Base-by-base conservation (phyloP, 345 rosid genomes). In the Tarenaya hassleriana region DNA sequence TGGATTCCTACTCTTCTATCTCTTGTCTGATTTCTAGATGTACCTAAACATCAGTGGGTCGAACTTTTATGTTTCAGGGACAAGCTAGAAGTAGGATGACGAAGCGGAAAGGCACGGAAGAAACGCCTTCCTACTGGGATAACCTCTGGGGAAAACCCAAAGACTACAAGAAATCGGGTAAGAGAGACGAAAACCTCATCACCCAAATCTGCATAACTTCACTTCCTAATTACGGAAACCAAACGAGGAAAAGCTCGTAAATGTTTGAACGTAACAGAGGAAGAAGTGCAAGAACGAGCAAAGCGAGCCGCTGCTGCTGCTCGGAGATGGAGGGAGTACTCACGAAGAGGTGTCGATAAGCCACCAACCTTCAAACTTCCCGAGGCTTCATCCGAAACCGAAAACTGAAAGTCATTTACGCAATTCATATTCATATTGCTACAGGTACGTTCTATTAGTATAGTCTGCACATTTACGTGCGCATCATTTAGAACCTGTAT, bases 311-410 rank as follows among this genome's bases (percentile, higher is more conserved):
- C 98, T 0, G 95, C 88, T 4, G 96, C 96, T 4, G 82, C 98
- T 8, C 69, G 90, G 34, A 77, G 86, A 73, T 91, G 95, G 96
- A 82, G 98, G 66, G 96, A 91, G 69, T 91, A 84, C 61, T 87
- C 98, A 5, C 76, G 96, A 50, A 70, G 69, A 58, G 98, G 96
- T 32, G 96, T 50, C 0, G 96, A 91, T 62, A 81, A 82, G 72
- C 86, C 79, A 20, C 89, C 92, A 8, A 75, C 81, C 15, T 66
- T 66, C 59, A 87, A 91, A 71, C 98, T 91, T 67, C 96, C 95
- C 0, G 88, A 80, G 65, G 72, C 86, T 0, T 55, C 73, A 32
- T 51, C 87, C 17, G 71, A 55, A 29, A 71, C 43, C 13, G 75
- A 77, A 34, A 70, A 82, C 10, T 71, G n/a, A 60, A 73, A 49